Conservation (phyloP, 371 early-diverging fungal genomes). For the Circinella umbellata region DNA sequence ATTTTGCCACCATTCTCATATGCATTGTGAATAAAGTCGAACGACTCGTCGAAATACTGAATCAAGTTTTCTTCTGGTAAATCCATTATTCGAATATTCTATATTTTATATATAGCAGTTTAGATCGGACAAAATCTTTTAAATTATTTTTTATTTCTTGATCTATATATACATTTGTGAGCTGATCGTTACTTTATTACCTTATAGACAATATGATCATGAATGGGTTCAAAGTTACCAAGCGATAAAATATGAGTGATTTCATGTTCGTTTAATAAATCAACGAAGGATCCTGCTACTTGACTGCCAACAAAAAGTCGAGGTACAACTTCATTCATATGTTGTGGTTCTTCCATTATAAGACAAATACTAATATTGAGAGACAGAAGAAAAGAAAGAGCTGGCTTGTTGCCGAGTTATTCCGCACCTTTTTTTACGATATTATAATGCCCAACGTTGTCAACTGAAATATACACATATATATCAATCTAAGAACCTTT, state of each 20-base stretch:
- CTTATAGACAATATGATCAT: conserved; percentile 37
- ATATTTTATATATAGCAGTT: conserved; percentile 18
- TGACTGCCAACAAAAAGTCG: conserved; percentile 51
- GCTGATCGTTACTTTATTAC: conserved; percentile 16
- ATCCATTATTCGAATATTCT: conserved; percentile 68
- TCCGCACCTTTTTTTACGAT: too few species aligned
- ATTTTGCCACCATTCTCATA: conserved; percentile 55
- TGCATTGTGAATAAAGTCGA: conserved; percentile 61
- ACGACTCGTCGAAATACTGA: conserved; percentile 70
- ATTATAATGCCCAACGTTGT: too few species aligned
- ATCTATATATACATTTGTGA: too few species aligned
- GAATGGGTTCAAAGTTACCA: conserved; percentile 39
- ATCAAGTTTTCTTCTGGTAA: conserved; percentile 69
- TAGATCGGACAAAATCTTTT: conserved; percentile 12
- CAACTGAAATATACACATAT: too few species aligned
- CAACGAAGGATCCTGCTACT: conserved; percentile 25
- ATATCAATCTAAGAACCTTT: too few species aligned
- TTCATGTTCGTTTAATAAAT: conserved; percentile 41
- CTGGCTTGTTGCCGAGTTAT: too few species aligned
- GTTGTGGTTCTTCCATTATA: neutral
- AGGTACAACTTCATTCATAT: conserved; percentile 48
- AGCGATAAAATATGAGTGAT: conserved; percentile 69
- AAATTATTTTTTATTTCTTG: conserved; percentile 7
- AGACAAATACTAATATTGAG: too few species aligned
- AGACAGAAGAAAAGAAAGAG: too few species aligned